Base-by-base conservation (phyloP, 169 alveolate genomes). In the Ophryocystis elektroscirrha region DNA sequence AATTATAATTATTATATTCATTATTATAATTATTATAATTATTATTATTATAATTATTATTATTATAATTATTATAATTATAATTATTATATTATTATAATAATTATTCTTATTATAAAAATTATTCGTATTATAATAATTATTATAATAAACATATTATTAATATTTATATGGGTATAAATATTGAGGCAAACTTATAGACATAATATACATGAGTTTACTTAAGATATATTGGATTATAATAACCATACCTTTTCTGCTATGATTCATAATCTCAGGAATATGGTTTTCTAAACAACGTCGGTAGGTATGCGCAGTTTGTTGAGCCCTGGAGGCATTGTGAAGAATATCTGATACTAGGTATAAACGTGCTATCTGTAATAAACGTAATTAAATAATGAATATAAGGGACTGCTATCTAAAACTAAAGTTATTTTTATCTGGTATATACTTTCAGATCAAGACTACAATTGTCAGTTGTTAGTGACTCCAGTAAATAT, bases 231-330 rank as follows among this genome's bases (percentile, higher is more conserved):
- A 53, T 24, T 44, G 44, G 48, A 27, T 27, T 47, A 19, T 32
- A 53, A 51, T 42, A 50, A 38, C 26, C 30, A 42, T 23, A 53
- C 65, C 46, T 42, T 62, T 53, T 28, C 67, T 37, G 59, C 63
- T 62, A 55, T 56, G 53, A 25, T 38, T 55, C 29, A 64, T 57
- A 48, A 67, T 67, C 23, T 48, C 49, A 15, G 76, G 76, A 12
- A 67, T 44, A 42, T 50, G 53, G 30, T 67, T 67, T 48, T 67
- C 76, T 15, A 67, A 42, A 41, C 55, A 61, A 32, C 56, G 56
- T 4, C 76, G 32, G 51, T 63, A 69, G 22, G 78, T 41, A 73
- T 73, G 64, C 16, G 78, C 69, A 12, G 65, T 58, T 7, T 54
- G 62, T 48, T 61, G 48, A 41, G 60, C 64, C 19, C 59, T 55